Conservation (phyloP, 371 early-diverging fungal genomes). For the Dichotomocladium elegans region DNA sequence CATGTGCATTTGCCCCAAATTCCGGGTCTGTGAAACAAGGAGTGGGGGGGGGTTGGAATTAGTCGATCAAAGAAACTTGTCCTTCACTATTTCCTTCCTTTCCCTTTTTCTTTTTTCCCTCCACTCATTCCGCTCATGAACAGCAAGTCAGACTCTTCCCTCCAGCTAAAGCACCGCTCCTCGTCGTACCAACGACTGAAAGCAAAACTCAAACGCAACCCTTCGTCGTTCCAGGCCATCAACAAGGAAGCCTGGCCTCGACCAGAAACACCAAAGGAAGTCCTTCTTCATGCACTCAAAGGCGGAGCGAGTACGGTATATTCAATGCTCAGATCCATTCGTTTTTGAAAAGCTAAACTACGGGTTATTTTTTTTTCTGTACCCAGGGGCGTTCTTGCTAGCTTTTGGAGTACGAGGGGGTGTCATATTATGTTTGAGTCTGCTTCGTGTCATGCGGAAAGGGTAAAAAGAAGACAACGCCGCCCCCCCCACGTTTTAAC, state of each 20-base stretch:
- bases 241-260: constrained; percentile 30
- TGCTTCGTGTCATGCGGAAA: constrained; percentile 40
- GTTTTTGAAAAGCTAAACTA: not conserved
- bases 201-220: constrained; percentile 34
- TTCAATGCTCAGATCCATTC: not conserved
- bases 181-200: constrained; percentile 40
- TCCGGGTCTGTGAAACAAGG: not conserved
- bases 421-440: constrained; percentile 45
- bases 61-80: not conserved
- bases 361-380: not conserved
- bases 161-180: constrained; percentile 1
- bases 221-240: constrained; percentile 24
- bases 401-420: constrained; percentile 48
- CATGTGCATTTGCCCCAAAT: constrained; percentile 3
- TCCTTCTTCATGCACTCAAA: constrained; percentile 40
- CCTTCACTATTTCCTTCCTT: not conserved
- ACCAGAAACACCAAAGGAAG: constrained; percentile 28
- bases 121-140: too few species aligned
- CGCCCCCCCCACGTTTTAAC: too few species aligned
- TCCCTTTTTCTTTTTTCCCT: too few species aligned
- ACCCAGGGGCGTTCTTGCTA: constrained; percentile 40
- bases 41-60: not conserved
- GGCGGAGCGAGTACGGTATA: constrained; percentile 41
- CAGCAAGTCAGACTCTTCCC: not conserved
- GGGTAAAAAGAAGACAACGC: too few species aligned